A percentile compares a stretch with the other conserved stretches of the same genome.
Conservation (phyloP, 805 yeast species). For the Cyberlindnera xishuangbannaensis region DNA sequence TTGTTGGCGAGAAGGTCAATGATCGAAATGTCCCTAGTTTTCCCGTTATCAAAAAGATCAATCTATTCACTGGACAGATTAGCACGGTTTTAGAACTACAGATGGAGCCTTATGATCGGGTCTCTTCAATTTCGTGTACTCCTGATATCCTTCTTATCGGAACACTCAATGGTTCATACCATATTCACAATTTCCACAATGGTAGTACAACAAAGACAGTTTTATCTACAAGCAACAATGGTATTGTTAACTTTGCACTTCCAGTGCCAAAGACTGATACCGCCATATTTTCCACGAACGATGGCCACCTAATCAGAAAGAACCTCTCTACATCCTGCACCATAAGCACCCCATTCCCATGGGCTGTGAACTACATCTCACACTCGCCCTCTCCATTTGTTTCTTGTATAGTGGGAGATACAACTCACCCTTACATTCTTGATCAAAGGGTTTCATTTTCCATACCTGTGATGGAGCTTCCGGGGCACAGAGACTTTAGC, state of each 20-base stretch:
- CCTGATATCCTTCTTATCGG: conserved; percentile 42
- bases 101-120: conserved; percentile 25
- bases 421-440: conserved; percentile 34
- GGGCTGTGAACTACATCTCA: conserved; percentile 47
- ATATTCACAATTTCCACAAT: conserved; percentile 32
- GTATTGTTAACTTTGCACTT: conserved; percentile 46
- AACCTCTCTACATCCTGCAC: too few species aligned
- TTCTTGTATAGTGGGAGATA: conserved; percentile 47
- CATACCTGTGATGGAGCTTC: conserved; percentile 19
- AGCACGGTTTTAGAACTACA: conserved; percentile 31
- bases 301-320: conserved; percentile 35
- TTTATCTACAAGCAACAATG: conserved; percentile 39
- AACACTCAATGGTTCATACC: conserved; percentile 46
- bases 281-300: conserved; percentile 52
- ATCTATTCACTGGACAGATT: conserved; percentile 25
- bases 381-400: conserved; percentile 36
- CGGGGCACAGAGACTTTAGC: conserved; percentile 50
- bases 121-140: conserved; percentile 44
- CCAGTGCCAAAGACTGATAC: conserved; percentile 31
- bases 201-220: conserved; percentile 29
- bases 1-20: conserved; percentile 1
- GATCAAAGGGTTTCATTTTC: conserved; percentile 33
- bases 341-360: too few species aligned
- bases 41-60: conserved; percentile 20
- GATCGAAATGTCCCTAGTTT: neutral